Base-by-base conservation (phyloP, 2,329 filamentous ascomycete species). In the Mollisia scopiformis region DNA sequence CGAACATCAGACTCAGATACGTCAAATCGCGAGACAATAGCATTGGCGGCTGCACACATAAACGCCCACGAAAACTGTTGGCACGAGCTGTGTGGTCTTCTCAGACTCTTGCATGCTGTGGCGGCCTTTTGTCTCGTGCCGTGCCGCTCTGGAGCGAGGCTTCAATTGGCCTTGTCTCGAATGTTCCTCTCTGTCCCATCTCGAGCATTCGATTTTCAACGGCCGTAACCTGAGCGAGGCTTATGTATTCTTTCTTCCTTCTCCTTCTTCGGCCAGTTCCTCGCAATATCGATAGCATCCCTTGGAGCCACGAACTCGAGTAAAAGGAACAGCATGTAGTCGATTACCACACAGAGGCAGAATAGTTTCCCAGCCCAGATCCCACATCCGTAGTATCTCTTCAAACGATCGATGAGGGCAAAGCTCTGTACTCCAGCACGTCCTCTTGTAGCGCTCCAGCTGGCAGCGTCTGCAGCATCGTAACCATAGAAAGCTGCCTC, bases 291-390 rank as follows among this genome's bases (percentile, higher is more conserved):
- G 65, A 99, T 98, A 43, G 87, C 85, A 37, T 90, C 88, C 60
- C 93, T 82, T 0, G 95, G 95, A 64, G 91, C 93, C 79, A 87
- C 90, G 76, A 96, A 86, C 75, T 99, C 95, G 56, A 97, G 81
- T 52, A 96, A 86, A 51, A 97, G 82, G 70, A 93, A 97, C 55
- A 99, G 84, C 52, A 99, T 78, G 71, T 97, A 99, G 76, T 99
- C 95, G 55, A 99, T 89, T 59, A 98, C 88, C 11, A 93, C 93
- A 66, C 94, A 97, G 1, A 99, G 80, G 71, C 95, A 97, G 72
- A 99, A 99, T 8, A 99, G 81, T 77, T 99, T 99, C 35, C 95
- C 95, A 0, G 95, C 95, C 95, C 95, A 99, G 53, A 98, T 94
- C 33, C 95, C 95, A 73, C 96, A 99, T 8, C 95, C 95, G 72